phyloP scores from a whole-genome alignment of 2,329 filamentous ascomycete species.

The Fusarium sp. region DNA sequence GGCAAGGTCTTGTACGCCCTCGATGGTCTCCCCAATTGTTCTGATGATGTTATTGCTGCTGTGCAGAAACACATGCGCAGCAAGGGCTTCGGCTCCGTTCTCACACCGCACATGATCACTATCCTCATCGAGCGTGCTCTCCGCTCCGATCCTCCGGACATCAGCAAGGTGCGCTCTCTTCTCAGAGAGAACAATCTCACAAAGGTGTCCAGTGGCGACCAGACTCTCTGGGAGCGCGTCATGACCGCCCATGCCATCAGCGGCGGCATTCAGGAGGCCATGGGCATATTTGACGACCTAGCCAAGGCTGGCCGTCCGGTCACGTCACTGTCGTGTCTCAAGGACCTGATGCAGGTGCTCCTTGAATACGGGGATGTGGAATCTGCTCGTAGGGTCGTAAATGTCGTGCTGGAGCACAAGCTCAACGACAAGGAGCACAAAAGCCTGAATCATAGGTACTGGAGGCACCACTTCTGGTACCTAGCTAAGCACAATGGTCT shows the following conservation, averaged over 20 bases:
- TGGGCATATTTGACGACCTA: slow-evolving; percentile 61
- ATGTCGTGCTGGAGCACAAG: slow-evolving; percentile 45
- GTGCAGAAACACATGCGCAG: slow-evolving; percentile 72
- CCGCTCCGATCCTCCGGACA: slow-evolving; percentile 64
- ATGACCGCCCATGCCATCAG: slow-evolving; percentile 72
- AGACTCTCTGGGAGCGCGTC: slow-evolving; percentile 75
- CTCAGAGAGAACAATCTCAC: slow-evolving; percentile 66
- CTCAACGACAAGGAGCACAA: slow-evolving; percentile 36
- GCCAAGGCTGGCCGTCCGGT: slow-evolving; percentile 52
- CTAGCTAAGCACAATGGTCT: slow-evolving; percentile 56
- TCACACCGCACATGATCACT: slow-evolving; percentile 76
- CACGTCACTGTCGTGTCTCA: slow-evolving; percentile 57
- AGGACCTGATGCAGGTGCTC: slow-evolving; percentile 55
- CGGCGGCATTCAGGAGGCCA: slow-evolving; percentile 62
- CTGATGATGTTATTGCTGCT: slow-evolving; percentile 63
- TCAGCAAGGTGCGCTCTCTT: slow-evolving; percentile 68
- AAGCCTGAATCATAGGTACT: slow-evolving; percentile 50
- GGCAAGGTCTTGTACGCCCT: slow-evolving; percentile 73
- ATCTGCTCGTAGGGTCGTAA: slow-evolving; percentile 51
- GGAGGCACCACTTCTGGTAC: slow-evolving; percentile 63
- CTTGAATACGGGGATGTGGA: slow-evolving; percentile 40
- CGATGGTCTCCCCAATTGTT: slow-evolving; percentile 50
- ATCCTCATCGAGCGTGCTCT: slow-evolving; percentile 78
- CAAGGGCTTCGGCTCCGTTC: slow-evolving; percentile 63
- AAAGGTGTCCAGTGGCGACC: slow-evolving; percentile 58